phyloP scores from a whole-genome alignment of 164 flowering plant genomes.

The Malania oleifera region DNA sequence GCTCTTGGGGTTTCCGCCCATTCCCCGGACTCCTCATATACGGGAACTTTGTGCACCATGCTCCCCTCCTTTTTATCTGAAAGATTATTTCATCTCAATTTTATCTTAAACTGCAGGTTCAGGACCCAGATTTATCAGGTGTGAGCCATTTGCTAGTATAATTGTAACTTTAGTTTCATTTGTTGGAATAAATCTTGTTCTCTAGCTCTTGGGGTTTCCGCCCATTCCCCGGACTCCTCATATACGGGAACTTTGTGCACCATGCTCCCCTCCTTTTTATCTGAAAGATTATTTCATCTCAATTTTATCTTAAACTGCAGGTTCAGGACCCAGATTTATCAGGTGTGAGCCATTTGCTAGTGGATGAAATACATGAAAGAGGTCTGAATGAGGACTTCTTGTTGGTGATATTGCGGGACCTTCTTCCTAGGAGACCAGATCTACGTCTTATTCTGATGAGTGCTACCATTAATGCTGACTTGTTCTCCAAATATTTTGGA shows the following conservation, averaged over 20 bases:
- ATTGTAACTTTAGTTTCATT: neutral
- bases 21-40: no score
- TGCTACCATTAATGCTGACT: conserved; percentile 92
- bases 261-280: no score
- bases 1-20: neutral
- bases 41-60: no score
- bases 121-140: conserved; percentile 73
- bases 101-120: conserved; percentile 47
- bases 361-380: conserved; percentile 99
- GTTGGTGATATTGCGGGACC: conserved; percentile 77
- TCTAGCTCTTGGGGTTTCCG: neutral
- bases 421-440: conserved; percentile 88
- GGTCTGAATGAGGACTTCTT: conserved; percentile 98
- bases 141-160: conserved; percentile 87
- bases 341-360: conserved; percentile 85
- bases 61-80: no score
- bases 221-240: no score
- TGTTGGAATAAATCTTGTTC: neutral
- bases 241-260: no score
- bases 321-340: conserved; percentile 74
- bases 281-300: no score
- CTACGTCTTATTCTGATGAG: conserved; percentile 90
- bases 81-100: no score
- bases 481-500: conserved; percentile 86
- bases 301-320: conserved; percentile 35